phyloP scores from a whole-genome alignment of 2,329 filamentous ascomycete species.

The Myriangium duriaei region DNA sequence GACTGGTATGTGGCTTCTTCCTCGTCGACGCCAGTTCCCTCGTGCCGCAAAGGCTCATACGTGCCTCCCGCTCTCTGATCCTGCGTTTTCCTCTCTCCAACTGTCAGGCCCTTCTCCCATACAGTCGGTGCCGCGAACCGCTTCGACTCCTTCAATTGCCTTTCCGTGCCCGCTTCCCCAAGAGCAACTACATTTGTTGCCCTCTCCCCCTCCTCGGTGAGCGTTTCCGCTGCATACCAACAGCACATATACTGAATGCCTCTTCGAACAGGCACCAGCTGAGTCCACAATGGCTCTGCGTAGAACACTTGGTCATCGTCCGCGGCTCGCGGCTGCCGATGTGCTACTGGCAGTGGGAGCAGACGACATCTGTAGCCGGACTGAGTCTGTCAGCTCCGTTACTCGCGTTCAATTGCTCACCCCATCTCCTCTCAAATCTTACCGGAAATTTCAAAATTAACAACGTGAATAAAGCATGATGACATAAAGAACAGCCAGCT shows the following conservation, averaged over 20 bases:
- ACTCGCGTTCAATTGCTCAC: not conserved
- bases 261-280: slow-evolving; percentile 28
- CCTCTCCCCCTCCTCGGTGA: slow-evolving; percentile 25
- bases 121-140: slow-evolving; percentile 26
- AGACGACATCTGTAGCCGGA: slow-evolving; percentile 38
- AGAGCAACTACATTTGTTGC: slow-evolving; percentile 1
- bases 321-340: slow-evolving; percentile 30
- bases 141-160: slow-evolving; percentile 2
- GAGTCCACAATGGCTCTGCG: slow-evolving; percentile 35
- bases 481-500: not conserved
- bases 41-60: slow-evolving; percentile 34
- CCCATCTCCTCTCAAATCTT: not conserved
- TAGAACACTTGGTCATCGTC: slow-evolving; percentile 17
- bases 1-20: slow-evolving; percentile 34
- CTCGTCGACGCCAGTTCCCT: slow-evolving; percentile 36
- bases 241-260: slow-evolving; percentile 31
- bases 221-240: slow-evolving; percentile 36
- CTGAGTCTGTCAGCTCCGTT: slow-evolving; percentile 15
- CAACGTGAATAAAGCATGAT: not conserved
- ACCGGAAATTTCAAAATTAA: too few species aligned
- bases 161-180: slow-evolving; percentile 12
- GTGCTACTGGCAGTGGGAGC: slow-evolving; percentile 32
- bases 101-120: slow-evolving; percentile 24
- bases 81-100: slow-evolving; percentile 26
- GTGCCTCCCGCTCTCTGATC: slow-evolving; percentile 25